Conservation (phyloP, 2,329 filamentous ascomycete species). For the Aspergillus oerlinghausenensis region DNA sequence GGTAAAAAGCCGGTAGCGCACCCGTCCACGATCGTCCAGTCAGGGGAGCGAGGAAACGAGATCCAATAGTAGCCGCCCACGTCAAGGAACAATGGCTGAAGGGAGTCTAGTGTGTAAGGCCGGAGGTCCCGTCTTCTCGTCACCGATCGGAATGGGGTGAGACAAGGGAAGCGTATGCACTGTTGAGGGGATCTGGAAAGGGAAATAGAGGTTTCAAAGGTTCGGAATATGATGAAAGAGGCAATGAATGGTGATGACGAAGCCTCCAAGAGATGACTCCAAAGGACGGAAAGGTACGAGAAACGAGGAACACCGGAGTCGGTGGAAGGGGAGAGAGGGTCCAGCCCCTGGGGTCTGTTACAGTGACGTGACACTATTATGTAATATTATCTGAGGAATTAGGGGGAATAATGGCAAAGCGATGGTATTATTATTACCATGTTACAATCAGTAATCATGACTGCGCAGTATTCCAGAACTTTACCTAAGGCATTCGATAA, state of each 20-base stretch:
- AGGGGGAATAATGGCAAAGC: neutral
- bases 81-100: conserved; percentile 12
- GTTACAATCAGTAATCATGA: conserved; percentile 10
- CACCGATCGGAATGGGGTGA: no score
- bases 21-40: conserved; percentile 4
- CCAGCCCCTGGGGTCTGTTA: neutral
- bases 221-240: neutral
- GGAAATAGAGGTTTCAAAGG: neutral
- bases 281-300: neutral
- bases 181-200: neutral
- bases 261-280: neutral
- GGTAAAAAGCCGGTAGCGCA: neutral
- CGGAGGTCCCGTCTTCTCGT: neutral
- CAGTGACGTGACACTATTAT: neutral
- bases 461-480: neutral
- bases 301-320: neutral
- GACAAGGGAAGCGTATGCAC: no score
- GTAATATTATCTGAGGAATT: neutral
- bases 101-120: neutral
- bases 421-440: conserved; percentile 2
- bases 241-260: neutral
- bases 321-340: neutral
- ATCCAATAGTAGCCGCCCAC: conserved; percentile 22
- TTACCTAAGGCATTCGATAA: neutral
- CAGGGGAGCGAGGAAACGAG: conserved; percentile 15